phyloP scores from a whole-genome alignment of 306 rosid genomes.

The Castanopsis chinensis region DNA sequence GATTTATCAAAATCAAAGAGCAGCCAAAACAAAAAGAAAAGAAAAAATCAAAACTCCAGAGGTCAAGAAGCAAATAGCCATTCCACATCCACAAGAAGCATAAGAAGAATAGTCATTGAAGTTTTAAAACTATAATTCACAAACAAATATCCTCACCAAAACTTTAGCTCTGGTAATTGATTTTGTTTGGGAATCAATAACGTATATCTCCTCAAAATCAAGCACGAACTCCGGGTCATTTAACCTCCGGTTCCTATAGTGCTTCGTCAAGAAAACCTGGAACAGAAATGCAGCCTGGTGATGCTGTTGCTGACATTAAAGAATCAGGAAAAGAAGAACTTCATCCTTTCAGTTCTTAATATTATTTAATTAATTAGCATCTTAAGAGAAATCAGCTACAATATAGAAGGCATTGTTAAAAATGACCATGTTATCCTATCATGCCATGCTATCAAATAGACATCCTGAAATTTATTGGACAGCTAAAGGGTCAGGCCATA shows the following conservation, averaged over 20 bases:
- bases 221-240: conserved; percentile 83
- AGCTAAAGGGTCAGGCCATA: background rate
- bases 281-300: conserved; percentile 17
- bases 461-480: background rate
- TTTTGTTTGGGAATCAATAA: conserved; percentile 82
- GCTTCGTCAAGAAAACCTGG: conserved; percentile 88
- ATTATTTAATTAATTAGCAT: background rate
- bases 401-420: background rate
- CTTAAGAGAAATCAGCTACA: background rate
- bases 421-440: background rate
- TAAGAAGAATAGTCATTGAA: background rate
- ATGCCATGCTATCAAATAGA: background rate
- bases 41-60: background rate
- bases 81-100: conserved; percentile 15
- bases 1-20: conserved; percentile 20
- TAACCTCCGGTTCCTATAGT: conserved; percentile 73
- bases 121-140: background rate
- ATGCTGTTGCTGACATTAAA: background rate
- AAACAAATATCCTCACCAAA: conserved; percentile 46
- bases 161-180: conserved; percentile 88
- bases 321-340: too few species aligned
- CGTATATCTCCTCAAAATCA: conserved; percentile 91
- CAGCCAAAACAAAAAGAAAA: background rate
- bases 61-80: background rate
- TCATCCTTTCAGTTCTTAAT: background rate